phyloP scores from a whole-genome alignment of 257 asterid genomes.

The Petunia axillaris region DNA sequence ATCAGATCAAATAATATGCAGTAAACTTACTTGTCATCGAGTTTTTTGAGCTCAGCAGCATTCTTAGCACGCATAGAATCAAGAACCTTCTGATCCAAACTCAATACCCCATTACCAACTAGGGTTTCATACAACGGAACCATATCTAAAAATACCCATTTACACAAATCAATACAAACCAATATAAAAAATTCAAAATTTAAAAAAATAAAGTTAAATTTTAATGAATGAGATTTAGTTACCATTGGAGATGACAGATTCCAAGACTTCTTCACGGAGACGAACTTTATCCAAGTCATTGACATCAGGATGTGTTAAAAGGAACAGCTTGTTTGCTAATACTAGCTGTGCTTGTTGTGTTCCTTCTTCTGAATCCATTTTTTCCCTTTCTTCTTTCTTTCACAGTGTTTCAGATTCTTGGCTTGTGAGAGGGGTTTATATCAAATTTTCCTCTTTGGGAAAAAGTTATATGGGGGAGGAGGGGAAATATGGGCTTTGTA shows the following conservation, averaged over 20 bases:
- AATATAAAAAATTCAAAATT: neutral
- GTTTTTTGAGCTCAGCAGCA: conserved; percentile 68
- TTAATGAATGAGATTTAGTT: conserved; percentile 11
- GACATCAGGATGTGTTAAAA: conserved; percentile 74
- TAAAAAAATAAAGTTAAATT: neutral
- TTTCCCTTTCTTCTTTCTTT: neutral
- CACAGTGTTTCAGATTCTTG: neutral
- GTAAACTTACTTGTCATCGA: conserved; percentile 70
- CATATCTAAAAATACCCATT: conserved; percentile 55
- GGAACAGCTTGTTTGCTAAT: conserved; percentile 75
- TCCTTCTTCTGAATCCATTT: conserved; percentile 83
- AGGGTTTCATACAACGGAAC: conserved; percentile 84
- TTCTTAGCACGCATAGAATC: conserved; percentile 73
- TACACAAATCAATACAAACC: conserved; percentile 19
- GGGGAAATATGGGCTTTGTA: neutral
- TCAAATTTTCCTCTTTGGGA: neutral
- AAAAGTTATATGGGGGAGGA: neutral
- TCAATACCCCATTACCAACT: conserved; percentile 55
- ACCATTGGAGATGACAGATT: conserved; percentile 75
- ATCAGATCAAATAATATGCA: neutral
- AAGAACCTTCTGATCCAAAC: conserved; percentile 68
- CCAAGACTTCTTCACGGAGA: conserved; percentile 86
- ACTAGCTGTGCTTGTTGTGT: conserved; percentile 82
- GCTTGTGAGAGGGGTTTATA: conserved; percentile 8
- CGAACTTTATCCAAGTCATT: conserved; percentile 88